Conservation (phyloP, 345 rosid species). For the Pistacia atlantica region DNA sequence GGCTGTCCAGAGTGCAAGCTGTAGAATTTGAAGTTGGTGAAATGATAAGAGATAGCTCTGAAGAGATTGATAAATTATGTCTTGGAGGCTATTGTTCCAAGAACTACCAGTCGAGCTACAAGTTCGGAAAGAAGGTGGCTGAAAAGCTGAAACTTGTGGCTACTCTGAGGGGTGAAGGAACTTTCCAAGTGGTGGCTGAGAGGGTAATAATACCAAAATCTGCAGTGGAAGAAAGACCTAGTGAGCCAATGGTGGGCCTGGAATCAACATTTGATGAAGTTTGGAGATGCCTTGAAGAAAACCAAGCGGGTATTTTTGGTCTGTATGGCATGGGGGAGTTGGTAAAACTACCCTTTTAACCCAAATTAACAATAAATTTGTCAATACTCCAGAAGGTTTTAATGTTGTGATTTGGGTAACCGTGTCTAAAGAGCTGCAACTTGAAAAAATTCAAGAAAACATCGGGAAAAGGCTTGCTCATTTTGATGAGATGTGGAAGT, state of each 20-base stretch:
- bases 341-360: constrained; percentile 22
- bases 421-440: constrained; percentile 4
- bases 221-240: constrained; percentile 15
- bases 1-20: constrained; percentile 10
- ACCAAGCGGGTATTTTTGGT: background rate
- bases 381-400: background rate
- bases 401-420: constrained; percentile 16
- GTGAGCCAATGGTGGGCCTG: background rate
- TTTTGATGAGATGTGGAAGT: constrained; percentile 8
- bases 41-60: background rate
- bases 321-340: constrained; percentile 24
- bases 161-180: background rate
- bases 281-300: constrained; percentile 12
- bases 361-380: constrained; percentile 14
- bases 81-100: background rate
- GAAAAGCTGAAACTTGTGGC: background rate
- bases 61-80: background rate
- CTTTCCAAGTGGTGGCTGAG: constrained; percentile 7
- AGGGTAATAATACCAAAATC: background rate
- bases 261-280: constrained; percentile 4
- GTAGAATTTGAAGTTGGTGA: background rate
- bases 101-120: constrained; percentile 10
- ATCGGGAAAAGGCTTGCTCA: background rate
- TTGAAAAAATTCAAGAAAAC: constrained; percentile 10
- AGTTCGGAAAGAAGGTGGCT: constrained; percentile 2